Percentiles rank a stretch among this genome's conserved stretches.
phyloP scores from a whole-genome alignment of 1,284 basidiomycete species.

The Ganoderma multipileum region DNA sequence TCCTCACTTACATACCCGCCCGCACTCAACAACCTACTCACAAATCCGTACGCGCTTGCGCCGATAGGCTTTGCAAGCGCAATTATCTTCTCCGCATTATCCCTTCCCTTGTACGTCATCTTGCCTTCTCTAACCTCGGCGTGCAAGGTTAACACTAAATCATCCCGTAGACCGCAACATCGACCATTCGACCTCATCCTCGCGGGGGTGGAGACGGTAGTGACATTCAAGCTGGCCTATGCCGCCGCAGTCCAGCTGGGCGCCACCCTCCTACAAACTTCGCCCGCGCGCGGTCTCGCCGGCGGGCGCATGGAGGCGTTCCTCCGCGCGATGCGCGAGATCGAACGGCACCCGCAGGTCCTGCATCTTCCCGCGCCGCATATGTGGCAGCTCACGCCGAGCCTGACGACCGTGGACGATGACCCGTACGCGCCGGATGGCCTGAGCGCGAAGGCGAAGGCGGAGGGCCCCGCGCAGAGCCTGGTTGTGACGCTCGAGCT shows the following conservation, averaged over 20 bases:
- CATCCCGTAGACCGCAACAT: slow-evolving; percentile 58
- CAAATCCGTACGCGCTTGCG: slow-evolving; percentile 58
- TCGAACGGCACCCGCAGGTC: slow-evolving; percentile 82
- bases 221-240: slow-evolving; percentile 85
- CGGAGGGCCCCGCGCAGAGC: slow-evolving; percentile 44
- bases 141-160: background rate
- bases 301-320: slow-evolving; percentile 81
- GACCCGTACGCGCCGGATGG: slow-evolving; percentile 28
- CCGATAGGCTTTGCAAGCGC: slow-evolving; percentile 50
- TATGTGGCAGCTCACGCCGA: slow-evolving; percentile 83
- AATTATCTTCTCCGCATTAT: slow-evolving; percentile 50
- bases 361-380: slow-evolving; percentile 82
- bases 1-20: slow-evolving; percentile 44
- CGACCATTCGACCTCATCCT: slow-evolving; percentile 76
- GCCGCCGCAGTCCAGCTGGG: slow-evolving; percentile 81
- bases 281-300: slow-evolving; percentile 67
- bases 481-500: slow-evolving; percentile 86
- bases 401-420: slow-evolving; percentile 37
- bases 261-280: slow-evolving; percentile 86
- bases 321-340: slow-evolving; percentile 81
- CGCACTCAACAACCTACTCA: slow-evolving; percentile 48
- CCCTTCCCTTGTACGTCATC: slow-evolving; percentile 58
- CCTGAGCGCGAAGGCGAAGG: slow-evolving; percentile 29
- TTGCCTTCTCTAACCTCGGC: background rate
- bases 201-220: slow-evolving; percentile 73